These are phyloP conservation scores for Umbelopsis isabellina DNA, from an alignment of 192 early-diverging fungal species.

Conservation along the genomic window DNA sequence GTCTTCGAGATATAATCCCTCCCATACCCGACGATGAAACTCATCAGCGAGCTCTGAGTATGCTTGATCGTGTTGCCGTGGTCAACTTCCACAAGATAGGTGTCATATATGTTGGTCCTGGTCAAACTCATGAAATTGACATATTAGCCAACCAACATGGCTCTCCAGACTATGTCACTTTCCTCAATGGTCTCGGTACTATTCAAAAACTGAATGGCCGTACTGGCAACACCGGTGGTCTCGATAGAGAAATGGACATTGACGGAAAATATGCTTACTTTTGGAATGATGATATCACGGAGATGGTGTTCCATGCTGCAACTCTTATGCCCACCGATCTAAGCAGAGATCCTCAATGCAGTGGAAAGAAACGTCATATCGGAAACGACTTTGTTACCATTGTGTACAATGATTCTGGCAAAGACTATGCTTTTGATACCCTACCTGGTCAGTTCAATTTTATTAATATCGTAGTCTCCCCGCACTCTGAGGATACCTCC, in stretches of 20 bases:
- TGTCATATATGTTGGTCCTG: constrained; percentile 87
- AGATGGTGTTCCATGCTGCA: constrained; percentile 91
- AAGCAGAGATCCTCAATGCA: constrained; percentile 76
- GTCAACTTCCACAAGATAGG: constrained; percentile 97
- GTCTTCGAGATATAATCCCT: constrained; percentile 37
- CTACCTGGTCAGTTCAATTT: constrained; percentile 95
- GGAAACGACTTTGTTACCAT: constrained; percentile 97
- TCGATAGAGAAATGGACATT: constrained; percentile 80
- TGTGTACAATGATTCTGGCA: constrained; percentile 91
- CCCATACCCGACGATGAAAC: constrained; percentile 78
- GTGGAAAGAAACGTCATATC: constrained; percentile 92
- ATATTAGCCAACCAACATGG: constrained; percentile 90
- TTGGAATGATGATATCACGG: constrained; percentile 81
- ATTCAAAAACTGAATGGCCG: constrained; percentile 64
- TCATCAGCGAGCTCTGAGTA: constrained; percentile 73
- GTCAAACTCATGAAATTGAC: constrained; percentile 81
- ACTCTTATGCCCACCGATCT: constrained; percentile 91
- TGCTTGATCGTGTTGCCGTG: constrained; percentile 86
- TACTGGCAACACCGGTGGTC: constrained; percentile 77
- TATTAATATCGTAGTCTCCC: constrained; percentile 92
- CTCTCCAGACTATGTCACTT: constrained; percentile 84
- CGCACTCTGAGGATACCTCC: constrained; percentile 46
- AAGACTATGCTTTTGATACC: constrained; percentile 84
- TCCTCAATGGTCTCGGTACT: constrained; percentile 81
- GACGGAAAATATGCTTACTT: constrained; percentile 88